These are phyloP conservation scores for Epichloe sp. DNA, from an alignment of 2,329 filamentous ascomycete genomes.

Conservation along the genomic window DNA sequence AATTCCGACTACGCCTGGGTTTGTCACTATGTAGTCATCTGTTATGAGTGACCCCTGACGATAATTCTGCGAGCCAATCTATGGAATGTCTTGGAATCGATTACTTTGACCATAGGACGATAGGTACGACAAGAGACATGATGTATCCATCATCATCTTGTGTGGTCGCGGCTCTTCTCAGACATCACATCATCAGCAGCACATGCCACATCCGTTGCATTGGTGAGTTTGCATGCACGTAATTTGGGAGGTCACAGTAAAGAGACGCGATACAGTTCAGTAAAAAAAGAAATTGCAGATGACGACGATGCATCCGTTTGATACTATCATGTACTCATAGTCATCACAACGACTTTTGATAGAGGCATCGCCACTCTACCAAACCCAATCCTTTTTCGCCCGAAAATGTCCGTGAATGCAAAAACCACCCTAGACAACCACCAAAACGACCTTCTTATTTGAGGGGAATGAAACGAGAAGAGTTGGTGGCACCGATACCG, in stretches of 20 bases:
- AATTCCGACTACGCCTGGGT: neutral
- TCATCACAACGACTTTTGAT: slow-evolving; percentile 31
- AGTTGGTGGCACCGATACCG: slow-evolving; percentile 99
- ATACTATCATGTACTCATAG: slow-evolving; percentile 31
- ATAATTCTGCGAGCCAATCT: no score
- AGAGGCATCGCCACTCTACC: slow-evolving; percentile 32
- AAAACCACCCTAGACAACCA: slow-evolving; percentile 34
- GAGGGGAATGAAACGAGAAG: slow-evolving; percentile 99
- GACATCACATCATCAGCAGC: no score
- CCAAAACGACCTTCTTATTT: slow-evolving; percentile 64
- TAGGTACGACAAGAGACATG: no score
- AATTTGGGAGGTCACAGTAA: neutral
- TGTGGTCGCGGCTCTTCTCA: no score
- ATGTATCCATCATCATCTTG: no score
- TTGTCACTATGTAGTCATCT: neutral
- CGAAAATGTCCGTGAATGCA: slow-evolving; percentile 43
- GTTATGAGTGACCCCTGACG: neutral
- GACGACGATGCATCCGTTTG: slow-evolving; percentile 27
- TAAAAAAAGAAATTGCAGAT: slow-evolving; percentile 7
- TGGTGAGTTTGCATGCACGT: neutral
- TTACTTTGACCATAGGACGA: no score
- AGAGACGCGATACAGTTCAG: neutral
- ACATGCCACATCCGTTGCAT: neutral
- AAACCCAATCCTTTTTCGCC: slow-evolving; percentile 46
- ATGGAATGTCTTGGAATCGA: no score